Base-by-base conservation (phyloP, 2,329 filamentous ascomycete genomes). In the Xylaria digitata region DNA sequence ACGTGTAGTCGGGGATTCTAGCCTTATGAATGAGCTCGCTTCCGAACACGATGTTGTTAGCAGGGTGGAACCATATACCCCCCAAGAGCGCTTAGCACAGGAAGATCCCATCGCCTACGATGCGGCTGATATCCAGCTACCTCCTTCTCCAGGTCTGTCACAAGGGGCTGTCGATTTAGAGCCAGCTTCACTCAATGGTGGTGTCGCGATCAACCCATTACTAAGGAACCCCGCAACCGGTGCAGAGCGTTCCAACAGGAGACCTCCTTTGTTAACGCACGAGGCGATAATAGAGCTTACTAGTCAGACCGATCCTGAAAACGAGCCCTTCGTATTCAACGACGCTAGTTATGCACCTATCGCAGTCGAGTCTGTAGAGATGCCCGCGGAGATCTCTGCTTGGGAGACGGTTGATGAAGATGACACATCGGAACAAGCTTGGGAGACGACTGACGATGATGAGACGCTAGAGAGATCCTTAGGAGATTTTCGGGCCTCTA, bases 371-470 rank as follows among this genome's bases (percentile, higher is more conserved):
- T 56, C 48, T 53, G 26, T 21, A 43, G 58, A 67, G 15, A 32
- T 50, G 26, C 32, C 30, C n/a, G 37, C 42, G 19, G 61, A 63
- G 34, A 52, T 26, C 21, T 58, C 58, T 13, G 57, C 62, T 19
- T 58, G 63, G 58, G 63, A 67, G 55, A 60, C 62, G 5, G 48
- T 59, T 45, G 53, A 59, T 34, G 65, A 67, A 32, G 60, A 57
- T 21, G 45, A 50, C 23, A 40, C 61, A 23, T 63, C 53, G 21
- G 61, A 63, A 15, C 61, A 63, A 57, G 45, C 11, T 43, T 57
- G 61, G 54, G 54, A 59, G 26, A 55, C 60, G 19, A 56, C 60
- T n/a, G 60, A 62, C 26, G 60, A 62, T 9, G 59, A 62, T 34
- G 63, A 58, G 53, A 43, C 48, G 40, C 37, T 52, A n/a, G 54